Percentiles rank a stretch among this genome's conserved stretches.
These are phyloP conservation scores for Blastomyces percursus DNA, from an alignment of 2,329 filamentous ascomycete species.

Conservation along the genomic window DNA sequence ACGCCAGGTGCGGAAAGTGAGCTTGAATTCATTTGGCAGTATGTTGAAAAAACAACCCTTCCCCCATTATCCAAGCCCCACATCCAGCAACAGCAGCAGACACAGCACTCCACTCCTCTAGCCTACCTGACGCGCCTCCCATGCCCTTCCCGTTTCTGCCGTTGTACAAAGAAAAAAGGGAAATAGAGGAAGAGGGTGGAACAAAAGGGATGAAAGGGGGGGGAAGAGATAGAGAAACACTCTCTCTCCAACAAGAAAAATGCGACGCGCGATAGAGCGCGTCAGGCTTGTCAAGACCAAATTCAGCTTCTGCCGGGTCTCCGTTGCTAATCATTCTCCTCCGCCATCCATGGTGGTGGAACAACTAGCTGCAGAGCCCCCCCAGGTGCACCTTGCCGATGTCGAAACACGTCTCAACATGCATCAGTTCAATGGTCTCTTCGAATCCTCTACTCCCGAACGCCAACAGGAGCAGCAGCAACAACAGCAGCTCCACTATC, in stretches of 20 bases:
- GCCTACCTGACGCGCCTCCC: neutral
- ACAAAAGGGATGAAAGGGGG: neutral
- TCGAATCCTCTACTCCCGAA: constrained; percentile 22
- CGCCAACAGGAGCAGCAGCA: constrained; percentile 1
- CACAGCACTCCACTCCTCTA: constrained; percentile 1
- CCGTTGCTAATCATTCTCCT: constrained; percentile 1
- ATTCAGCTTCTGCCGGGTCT: neutral
- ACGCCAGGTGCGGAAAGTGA: constrained; percentile 16
- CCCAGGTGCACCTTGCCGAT: constrained; percentile 30
- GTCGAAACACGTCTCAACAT: constrained; percentile 35
- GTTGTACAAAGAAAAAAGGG: neutral
- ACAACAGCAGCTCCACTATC: neutral
- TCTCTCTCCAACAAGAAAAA: neutral
- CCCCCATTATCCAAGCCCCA: constrained; percentile 1
- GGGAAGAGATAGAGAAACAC: neutral
- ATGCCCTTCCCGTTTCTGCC: neutral
- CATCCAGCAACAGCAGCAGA: neutral
- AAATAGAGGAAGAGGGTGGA: neutral
- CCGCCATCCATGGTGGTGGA: constrained; percentile 14
- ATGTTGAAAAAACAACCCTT: constrained; percentile 13
- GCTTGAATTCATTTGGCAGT: constrained; percentile 20
- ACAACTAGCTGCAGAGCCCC: constrained; percentile 10
- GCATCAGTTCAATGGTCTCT: constrained; percentile 32
- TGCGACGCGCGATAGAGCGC: constrained; percentile 16
- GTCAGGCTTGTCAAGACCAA: constrained; percentile 24